phyloP scores from a whole-genome alignment of 2,329 filamentous ascomycete genomes.

The Pestalotiopsis fici region DNA sequence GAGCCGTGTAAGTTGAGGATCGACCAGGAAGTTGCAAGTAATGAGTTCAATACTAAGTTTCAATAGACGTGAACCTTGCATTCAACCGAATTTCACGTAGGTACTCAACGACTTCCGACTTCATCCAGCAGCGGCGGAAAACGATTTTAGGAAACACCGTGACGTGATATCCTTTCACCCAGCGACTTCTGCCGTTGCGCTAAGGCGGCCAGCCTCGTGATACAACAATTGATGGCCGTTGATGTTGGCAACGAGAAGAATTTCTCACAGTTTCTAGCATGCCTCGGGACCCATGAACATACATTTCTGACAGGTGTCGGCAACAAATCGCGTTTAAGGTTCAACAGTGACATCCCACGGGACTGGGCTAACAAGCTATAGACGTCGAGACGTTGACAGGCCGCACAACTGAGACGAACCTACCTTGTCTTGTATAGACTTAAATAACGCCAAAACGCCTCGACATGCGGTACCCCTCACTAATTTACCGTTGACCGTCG shows the following conservation, averaged over 20 bases:
- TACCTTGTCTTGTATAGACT: not conserved
- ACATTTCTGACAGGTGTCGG: not conserved
- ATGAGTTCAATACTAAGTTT: not conserved
- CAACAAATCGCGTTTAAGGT: not conserved
- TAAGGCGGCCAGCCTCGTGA: not conserved
- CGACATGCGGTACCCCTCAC: not conserved
- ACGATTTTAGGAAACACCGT: not conserved
- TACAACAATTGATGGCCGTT: not conserved
- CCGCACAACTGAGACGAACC: not conserved
- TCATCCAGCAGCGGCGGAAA: not conserved
- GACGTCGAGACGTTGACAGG: not conserved
- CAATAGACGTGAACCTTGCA: not conserved
- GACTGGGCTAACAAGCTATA: not conserved
- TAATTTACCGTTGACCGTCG: not conserved
- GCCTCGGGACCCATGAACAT: too few species aligned
- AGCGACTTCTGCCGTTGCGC: not conserved
- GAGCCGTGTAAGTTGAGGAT: not conserved
- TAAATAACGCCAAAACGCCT: not conserved
- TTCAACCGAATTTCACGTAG: not conserved
- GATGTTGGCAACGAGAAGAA: not conserved
- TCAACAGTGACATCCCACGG: not conserved
- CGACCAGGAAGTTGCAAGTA: not conserved
- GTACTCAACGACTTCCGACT: not conserved
- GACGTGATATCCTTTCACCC: not conserved
- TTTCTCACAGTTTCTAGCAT: not conserved